These are phyloP conservation scores for Agaricus sinodeliciosus DNA, from an alignment of 768 basidiomycete genomes.

Conservation along the genomic window DNA sequence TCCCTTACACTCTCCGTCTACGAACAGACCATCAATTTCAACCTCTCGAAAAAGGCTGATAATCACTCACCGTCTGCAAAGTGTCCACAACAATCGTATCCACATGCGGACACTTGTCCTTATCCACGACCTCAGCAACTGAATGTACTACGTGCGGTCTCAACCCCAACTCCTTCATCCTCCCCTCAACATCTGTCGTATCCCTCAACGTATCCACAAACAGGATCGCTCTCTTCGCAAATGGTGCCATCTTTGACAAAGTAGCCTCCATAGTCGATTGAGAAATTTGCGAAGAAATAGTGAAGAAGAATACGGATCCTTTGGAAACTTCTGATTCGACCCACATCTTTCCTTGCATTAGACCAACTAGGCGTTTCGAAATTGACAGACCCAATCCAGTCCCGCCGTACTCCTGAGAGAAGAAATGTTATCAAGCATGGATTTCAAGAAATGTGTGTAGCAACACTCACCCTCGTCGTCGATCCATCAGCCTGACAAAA, in stretches of 20 bases:
- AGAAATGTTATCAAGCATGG: conserved; percentile 5
- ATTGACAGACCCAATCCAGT: conserved; percentile 96
- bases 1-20: conserved; percentile 89
- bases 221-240: conserved; percentile 81
- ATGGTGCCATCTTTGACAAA: conserved; percentile 76
- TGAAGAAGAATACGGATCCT: conserved; percentile 96
- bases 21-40: conserved; percentile 2
- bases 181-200: conserved; percentile 64
- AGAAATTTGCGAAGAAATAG: conserved; percentile 81
- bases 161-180: conserved; percentile 75
- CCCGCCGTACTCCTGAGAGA: conserved; percentile 84
- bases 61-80: conserved; percentile 61
- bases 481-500: conserved; percentile 99
- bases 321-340: conserved; percentile 92
- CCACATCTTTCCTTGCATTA: conserved; percentile 99
- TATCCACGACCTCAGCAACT: conserved; percentile 76
- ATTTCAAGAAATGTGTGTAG: conserved; percentile 3
- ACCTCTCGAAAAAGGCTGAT: conserved; percentile 6
- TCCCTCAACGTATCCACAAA: conserved; percentile 86
- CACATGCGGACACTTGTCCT: conserved; percentile 78
- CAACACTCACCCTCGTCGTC: conserved; percentile 72
- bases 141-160: conserved; percentile 70
- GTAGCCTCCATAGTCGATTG: conserved; percentile 68
- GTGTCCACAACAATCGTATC: conserved; percentile 97
- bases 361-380: conserved; percentile 91